A percentile compares a stretch with the other conserved stretches of the same genome.
Evolutionary conservation across 176 grass and related monocot genomes (phyloP).

Genomic region (Lolium perenne): DNA sequence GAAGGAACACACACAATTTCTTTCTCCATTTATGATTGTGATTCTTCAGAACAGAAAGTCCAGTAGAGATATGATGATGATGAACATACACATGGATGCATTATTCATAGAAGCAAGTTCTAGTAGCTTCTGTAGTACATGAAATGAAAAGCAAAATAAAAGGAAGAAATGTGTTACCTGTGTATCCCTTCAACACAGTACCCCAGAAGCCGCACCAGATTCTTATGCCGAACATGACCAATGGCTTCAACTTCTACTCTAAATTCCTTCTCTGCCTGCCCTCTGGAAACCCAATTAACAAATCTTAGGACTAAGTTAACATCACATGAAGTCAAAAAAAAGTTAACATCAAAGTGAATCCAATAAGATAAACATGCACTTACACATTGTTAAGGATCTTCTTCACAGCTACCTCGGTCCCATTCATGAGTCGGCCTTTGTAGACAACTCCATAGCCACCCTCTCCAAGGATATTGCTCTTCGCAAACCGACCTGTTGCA

Average conservation of each 20-base stretch:
- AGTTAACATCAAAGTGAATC: conserved; percentile 31
- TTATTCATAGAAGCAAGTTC: conserved; percentile 5
- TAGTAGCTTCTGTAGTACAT: conserved; percentile 16
- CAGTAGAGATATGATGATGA: conserved; percentile 15
- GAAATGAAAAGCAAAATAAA: conserved; percentile 3
- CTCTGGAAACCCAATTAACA: conserved; percentile 54
- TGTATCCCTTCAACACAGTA: conserved; percentile 94
- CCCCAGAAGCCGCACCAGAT: conserved; percentile 90
- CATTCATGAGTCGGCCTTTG: conserved; percentile 68
- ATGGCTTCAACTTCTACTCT: conserved; percentile 98
- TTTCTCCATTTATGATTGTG: background rate
- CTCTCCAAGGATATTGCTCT: conserved; percentile 88
- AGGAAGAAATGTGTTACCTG: conserved; percentile 65
- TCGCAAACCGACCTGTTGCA: conserved; percentile 70
- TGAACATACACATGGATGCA: conserved; percentile 23
- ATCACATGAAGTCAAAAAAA: conserved; percentile 44
- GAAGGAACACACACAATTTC: background rate
- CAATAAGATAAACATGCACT: conserved; percentile 45
- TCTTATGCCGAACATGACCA: conserved; percentile 93
- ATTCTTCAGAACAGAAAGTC: conserved; percentile 19
- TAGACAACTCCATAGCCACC: conserved; percentile 96
- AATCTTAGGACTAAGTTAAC: conserved; percentile 35
- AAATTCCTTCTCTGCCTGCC: conserved; percentile 97
- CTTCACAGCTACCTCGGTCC: conserved; percentile 91
- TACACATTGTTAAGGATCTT: conserved; percentile 97